A percentile compares a stretch with the other conserved stretches of the same genome.
Conservation (phyloP, 202 grass and related monocot genomes). For the Setaria italica region DNA sequence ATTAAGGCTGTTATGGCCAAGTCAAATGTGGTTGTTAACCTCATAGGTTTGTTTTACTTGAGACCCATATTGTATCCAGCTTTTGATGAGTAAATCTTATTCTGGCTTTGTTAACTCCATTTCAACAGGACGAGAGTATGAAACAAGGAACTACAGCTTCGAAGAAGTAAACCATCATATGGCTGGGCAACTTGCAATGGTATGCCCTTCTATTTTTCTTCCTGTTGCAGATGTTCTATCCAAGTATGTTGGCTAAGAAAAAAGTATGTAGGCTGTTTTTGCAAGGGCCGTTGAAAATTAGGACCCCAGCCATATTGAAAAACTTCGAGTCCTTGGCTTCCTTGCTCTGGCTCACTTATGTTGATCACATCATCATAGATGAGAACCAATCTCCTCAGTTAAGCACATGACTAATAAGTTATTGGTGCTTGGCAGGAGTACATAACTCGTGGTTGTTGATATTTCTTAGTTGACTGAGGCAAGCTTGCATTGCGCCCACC, state of each 20-base stretch:
- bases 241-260: slow-evolving; percentile 3
- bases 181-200: slow-evolving; percentile 88
- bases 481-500: not conserved
- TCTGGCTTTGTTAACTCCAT: slow-evolving; percentile 30
- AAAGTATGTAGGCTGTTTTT: slow-evolving; percentile 5
- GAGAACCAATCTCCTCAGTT: not conserved
- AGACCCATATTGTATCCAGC: not conserved
- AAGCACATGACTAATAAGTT: slow-evolving; percentile 26
- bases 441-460: not conserved
- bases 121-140: slow-evolving; percentile 81
- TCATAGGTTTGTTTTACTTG: slow-evolving; percentile 73
- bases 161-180: slow-evolving; percentile 95
- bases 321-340: not conserved
- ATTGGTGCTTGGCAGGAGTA: not conserved
- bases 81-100: not conserved
- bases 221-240: slow-evolving; percentile 1
- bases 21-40: slow-evolving; percentile 95
- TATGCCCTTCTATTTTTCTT: slow-evolving; percentile 53
- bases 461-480: slow-evolving; percentile 19
- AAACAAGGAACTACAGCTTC: slow-evolving; percentile 97
- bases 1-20: slow-evolving; percentile 95
- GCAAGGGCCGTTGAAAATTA: not conserved
- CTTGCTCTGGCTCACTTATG: not conserved
- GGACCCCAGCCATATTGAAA: not conserved
- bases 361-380: not conserved